A percentile compares a stretch with the other conserved stretches of the same genome.
Evolutionary conservation across 345 rosid genomes (phyloP).

Genomic region (Gossypium raimondii): DNA sequence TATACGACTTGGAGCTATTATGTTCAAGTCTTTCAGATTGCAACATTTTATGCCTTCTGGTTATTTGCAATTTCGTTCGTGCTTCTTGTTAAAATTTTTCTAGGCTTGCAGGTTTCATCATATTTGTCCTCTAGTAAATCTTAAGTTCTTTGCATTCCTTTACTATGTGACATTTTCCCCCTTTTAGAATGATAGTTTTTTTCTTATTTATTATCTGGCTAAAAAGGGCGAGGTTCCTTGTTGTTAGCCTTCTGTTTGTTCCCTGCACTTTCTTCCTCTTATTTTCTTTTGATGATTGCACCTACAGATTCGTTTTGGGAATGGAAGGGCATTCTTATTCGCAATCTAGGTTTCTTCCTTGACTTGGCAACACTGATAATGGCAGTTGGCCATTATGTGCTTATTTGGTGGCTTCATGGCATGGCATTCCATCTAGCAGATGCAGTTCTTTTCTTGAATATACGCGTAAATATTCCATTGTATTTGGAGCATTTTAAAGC

Average conservation of each 20-base stretch:
- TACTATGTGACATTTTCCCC: neutral
- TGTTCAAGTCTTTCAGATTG: neutral
- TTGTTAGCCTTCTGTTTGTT: neutral
- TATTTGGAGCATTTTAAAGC: neutral
- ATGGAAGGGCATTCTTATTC: conserved; percentile 88
- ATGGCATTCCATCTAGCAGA: conserved; percentile 93
- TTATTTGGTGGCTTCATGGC: conserved; percentile 97
- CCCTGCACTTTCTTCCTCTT: neutral
- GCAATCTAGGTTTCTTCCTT: conserved; percentile 86
- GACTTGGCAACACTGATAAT: conserved; percentile 89
- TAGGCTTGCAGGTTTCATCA: neutral
- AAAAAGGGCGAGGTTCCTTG: neutral
- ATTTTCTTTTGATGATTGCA: conserved; percentile 13
- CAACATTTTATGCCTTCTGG: neutral
- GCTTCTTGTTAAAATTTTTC: neutral
- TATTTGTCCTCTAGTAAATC: neutral
- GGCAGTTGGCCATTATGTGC: conserved; percentile 90
- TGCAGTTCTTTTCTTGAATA: conserved; percentile 81
- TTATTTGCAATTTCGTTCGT: neutral
- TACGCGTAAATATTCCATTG: conserved; percentile 52
- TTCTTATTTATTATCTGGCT: conserved; percentile 1
- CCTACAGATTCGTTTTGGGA: conserved; percentile 79
- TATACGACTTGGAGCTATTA: neutral
- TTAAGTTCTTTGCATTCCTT: neutral
- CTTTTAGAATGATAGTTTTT: neutral